These are phyloP conservation scores for Trichoderma oligosporum DNA, from an alignment of 2,329 filamentous ascomycete species.

Conservation along the genomic window DNA sequence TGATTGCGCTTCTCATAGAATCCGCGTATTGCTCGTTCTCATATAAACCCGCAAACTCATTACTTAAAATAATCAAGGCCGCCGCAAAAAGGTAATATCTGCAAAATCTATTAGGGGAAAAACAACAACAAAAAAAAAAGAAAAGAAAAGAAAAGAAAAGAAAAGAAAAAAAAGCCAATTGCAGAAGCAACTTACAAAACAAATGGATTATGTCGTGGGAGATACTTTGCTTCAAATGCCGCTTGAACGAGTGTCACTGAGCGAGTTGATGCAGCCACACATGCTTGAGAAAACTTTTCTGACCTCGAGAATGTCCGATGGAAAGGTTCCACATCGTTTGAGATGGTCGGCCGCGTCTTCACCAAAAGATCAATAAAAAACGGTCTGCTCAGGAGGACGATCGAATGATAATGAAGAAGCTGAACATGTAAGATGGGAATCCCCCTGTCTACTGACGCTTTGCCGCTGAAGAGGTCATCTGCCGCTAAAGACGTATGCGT, in stretches of 20 bases:
- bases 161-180: not conserved
- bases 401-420: constrained; percentile 58
- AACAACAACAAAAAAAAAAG: not conserved
- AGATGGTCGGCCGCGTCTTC: constrained; percentile 28
- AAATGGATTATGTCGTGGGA: constrained; percentile 53
- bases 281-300: constrained; percentile 48
- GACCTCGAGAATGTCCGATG: constrained; percentile 31
- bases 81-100: constrained; percentile 55
- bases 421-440: constrained; percentile 61
- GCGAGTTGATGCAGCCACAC: constrained; percentile 48
- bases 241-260: constrained; percentile 46
- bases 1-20: constrained; percentile 43
- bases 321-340: not conserved
- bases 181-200: constrained; percentile 52
- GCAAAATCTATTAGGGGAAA: not conserved
- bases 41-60: constrained; percentile 52
- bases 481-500: constrained; percentile 50
- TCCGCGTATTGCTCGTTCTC: constrained; percentile 39
- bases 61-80: constrained; percentile 52
- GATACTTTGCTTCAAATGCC: constrained; percentile 42
- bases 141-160: too few species aligned
- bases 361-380: constrained; percentile 60
- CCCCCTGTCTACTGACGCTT: constrained; percentile 37
- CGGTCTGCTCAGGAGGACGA: constrained; percentile 60
- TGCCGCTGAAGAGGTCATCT: constrained; percentile 24